Evolutionary conservation across 1,139 yeast species (phyloP), one percentile per base, ranked within the genome.

Genomic region (Debaryomyces fabryi): DNA sequence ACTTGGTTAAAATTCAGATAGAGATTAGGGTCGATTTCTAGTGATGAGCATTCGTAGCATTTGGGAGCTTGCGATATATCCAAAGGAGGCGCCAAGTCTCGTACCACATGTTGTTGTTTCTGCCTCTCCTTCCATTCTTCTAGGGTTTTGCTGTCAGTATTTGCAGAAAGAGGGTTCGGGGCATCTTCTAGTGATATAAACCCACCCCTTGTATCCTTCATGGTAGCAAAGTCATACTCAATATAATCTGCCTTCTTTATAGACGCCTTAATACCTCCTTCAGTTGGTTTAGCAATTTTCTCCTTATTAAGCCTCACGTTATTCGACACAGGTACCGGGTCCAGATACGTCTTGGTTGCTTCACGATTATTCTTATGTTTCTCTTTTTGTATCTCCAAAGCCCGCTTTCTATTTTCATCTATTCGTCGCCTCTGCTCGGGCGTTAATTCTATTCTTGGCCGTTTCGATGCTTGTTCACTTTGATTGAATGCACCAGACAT

Each of bases 151-250:
- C 76, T 79, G 9, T 59, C 59, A 12, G 47, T 48, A 16, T 51
- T 54, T 2, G 53, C 50, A 6, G 55, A 27, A 9, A 44, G 39
- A 13, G 46, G 41, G 39, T 47, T 55, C 39, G 57, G 64, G 8
- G 56, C 59, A 4, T 65, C 70, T n/a, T 65, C 67, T 29, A 76
- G 82, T 10, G 76, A 78, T 43, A 92, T 74, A 62, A 86, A 93
- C 13, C 99, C 99, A 57, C 97, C 98, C 58, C 83, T 80, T 2
- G 90, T 74, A 61, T 95, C 97, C 54, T 82, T 82, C 89, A 95
- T 88, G 18, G 92, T 88, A 3, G 97, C 81, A 57, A 95, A 82
- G 66, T 95, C 96, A 67, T 85, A 95, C 56, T 95, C 99, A 46
- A 95, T 92, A 65, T 91, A 95, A 62, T 90, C 90, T 39, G 77